Percentiles rank a stretch among this genome's conserved stretches.
These are phyloP conservation scores for Psilocybe sp. DNA, from an alignment of 768 basidiomycete species.

Conservation along the genomic window DNA sequence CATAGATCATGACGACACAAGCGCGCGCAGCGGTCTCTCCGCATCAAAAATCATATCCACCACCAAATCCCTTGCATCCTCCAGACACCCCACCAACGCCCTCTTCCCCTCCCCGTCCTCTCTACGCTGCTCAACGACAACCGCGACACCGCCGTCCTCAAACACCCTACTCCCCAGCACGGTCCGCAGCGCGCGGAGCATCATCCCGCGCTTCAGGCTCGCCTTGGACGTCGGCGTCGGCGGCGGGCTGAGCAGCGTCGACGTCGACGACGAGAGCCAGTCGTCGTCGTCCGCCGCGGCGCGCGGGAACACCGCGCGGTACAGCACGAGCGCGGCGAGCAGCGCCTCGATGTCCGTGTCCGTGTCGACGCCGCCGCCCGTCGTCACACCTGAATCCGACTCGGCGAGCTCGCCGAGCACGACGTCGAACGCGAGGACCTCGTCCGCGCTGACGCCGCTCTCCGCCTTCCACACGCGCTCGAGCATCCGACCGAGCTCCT, in stretches of 20 bases:
- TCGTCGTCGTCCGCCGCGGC: conserved; percentile 9
- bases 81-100: conserved; percentile 33
- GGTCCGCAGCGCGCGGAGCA: conserved; percentile 42
- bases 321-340: conserved; percentile 58
- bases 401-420: conserved; percentile 5
- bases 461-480: conserved; percentile 53
- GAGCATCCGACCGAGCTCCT: conserved; percentile 50
- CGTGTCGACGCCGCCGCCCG: too few relatives aligned
- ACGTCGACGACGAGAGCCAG: conserved; percentile 25
- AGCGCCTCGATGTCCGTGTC: conserved; percentile 51
- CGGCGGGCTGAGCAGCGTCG: conserved; percentile 55
- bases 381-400: too few relatives aligned
- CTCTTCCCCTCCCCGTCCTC: conserved; percentile 55
- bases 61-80: conserved; percentile 74
- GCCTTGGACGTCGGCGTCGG: conserved; percentile 44
- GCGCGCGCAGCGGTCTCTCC: conserved; percentile 28
- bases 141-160: conserved; percentile 28
- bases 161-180: conserved; percentile 51
- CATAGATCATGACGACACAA: neutral
- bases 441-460: conserved; percentile 18
- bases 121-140: conserved; percentile 34
- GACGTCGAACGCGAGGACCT: conserved; percentile 21
- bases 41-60: conserved; percentile 64
- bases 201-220: conserved; percentile 12
- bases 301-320: conserved; percentile 54